Conservation (phyloP, 2,329 filamentous ascomycete genomes). For the Hypoxylon sp. region DNA sequence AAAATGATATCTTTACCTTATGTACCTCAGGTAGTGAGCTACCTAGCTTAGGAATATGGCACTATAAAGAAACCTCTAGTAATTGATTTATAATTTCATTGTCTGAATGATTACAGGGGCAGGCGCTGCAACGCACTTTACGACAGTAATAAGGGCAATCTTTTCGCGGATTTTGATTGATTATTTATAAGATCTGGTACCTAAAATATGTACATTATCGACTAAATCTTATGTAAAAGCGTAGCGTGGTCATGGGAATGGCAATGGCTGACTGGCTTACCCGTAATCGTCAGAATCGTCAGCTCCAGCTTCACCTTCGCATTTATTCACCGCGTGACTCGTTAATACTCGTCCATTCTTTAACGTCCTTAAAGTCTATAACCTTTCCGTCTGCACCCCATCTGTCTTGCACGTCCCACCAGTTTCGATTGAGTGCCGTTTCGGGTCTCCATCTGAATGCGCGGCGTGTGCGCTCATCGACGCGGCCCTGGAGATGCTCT, state of each 20-base stretch:
- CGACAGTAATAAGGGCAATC: no score
- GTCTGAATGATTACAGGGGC: no score
- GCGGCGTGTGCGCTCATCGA: conserved; percentile 57
- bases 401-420: conserved; percentile 59
- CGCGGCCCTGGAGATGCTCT: conserved; percentile 59
- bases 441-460: conserved; percentile 65
- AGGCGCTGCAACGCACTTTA: no score
- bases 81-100: no score
- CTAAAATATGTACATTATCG: background rate
- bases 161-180: background rate
- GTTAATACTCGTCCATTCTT: conserved; percentile 55
- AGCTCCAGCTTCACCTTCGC: background rate
- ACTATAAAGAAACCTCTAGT: no score
- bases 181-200: no score
- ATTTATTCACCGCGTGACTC: conserved; percentile 5
- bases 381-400: conserved; percentile 60
- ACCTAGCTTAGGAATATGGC: no score
- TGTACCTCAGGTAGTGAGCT: no score
- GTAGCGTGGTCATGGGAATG: background rate
- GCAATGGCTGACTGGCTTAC: background rate
- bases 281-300: no score
- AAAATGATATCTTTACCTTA: no score
- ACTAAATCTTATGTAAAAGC: background rate
- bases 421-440: conserved; percentile 55
- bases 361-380: conserved; percentile 60